phyloP scores from a whole-genome alignment of 108 stramenopile genomes.

The Skeletonema grethae region DNA sequence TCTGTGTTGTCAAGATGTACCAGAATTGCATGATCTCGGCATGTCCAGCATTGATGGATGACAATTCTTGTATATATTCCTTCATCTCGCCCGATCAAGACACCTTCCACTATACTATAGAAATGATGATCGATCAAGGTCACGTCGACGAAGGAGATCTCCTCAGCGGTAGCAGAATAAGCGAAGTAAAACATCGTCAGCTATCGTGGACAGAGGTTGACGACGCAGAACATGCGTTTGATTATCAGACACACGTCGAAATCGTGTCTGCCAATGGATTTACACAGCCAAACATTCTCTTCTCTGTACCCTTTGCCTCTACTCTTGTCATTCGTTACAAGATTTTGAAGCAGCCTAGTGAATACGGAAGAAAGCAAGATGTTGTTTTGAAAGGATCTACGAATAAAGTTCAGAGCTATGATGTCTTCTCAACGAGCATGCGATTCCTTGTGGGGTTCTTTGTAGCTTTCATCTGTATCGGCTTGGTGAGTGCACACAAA shows the following conservation, averaged over 20 bases:
- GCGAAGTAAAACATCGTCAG: constrained; percentile 14
- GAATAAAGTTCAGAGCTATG: constrained; percentile 11
- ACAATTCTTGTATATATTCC: constrained; percentile 17
- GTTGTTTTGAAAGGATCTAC: constrained; percentile 20
- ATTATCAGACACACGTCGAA: constrained; percentile 29
- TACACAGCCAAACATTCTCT: constrained; percentile 21
- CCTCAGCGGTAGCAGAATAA: constrained; percentile 6
- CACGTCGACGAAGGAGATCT: not conserved
- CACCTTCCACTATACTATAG: constrained; percentile 26
- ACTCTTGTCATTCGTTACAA: constrained; percentile 27
- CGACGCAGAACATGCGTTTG: constrained; percentile 10
- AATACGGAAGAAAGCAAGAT: not conserved
- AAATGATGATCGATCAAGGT: constrained; percentile 9
- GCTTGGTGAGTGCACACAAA: constrained; percentile 18
- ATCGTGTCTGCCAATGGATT: constrained; percentile 30
- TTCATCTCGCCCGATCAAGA: constrained; percentile 9
- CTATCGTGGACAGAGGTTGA: constrained; percentile 31
- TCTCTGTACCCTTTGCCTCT: constrained; percentile 25
- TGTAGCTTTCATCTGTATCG: constrained; percentile 13
- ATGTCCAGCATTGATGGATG: constrained; percentile 20
- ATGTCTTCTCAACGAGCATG: constrained; percentile 1
- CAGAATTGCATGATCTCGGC: constrained; percentile 19
- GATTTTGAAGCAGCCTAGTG: not conserved
- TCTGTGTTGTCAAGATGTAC: constrained; percentile 27
- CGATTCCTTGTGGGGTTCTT: constrained; percentile 18